Base-by-base conservation (phyloP, 2,329 filamentous ascomycete genomes). In the Xylaria sp. region DNA sequence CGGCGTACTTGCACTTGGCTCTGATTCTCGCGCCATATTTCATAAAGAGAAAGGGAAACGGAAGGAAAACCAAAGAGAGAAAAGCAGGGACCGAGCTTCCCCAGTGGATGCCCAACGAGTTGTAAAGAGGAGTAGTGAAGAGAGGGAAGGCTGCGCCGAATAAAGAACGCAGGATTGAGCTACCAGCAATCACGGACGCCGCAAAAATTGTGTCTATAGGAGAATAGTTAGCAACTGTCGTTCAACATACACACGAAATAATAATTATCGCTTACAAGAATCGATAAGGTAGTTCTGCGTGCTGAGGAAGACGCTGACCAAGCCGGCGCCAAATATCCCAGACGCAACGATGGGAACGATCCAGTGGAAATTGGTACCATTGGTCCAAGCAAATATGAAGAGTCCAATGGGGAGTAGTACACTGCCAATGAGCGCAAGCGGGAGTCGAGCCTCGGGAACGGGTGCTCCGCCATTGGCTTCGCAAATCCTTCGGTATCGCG, bases 1-100 rank as follows among this genome's bases (percentile, higher is more conserved):
- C 85, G 5, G 91, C 88, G 74, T 86, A 94, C 80, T 90, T 89
- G 84, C 91, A 93, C 74, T 83, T 86, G 76, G 84, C 81, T 25
- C 91, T 85, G 72, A 94, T 90, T 31, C 69, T 25, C 6, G 78
- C 80, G 44, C 92, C 92, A 76, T 92, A 93, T 72, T 86, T 89
- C 81, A 92, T 92, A 78, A 95, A 92, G 17, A 95, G 77, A 77
- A 92, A 90, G 0, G 92, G 92, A 74, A 92, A 90, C 0, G 92
- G 91, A 20, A 93, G 81, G 77, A 91, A 94, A 11, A 84, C 85
- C 3, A 94, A 77, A 0, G 91, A 87, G 3, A 95, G 81, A 80
- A 95, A 94, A 0, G 89, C 92, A 0, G 91, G 92, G 15, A 95
- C 81, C 0, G 87, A 88, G 38, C 85, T 88, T 0, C 90, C 92